phyloP scores from a whole-genome alignment of 2,329 filamentous ascomycete genomes.

The Hyphodiscus sp. region DNA sequence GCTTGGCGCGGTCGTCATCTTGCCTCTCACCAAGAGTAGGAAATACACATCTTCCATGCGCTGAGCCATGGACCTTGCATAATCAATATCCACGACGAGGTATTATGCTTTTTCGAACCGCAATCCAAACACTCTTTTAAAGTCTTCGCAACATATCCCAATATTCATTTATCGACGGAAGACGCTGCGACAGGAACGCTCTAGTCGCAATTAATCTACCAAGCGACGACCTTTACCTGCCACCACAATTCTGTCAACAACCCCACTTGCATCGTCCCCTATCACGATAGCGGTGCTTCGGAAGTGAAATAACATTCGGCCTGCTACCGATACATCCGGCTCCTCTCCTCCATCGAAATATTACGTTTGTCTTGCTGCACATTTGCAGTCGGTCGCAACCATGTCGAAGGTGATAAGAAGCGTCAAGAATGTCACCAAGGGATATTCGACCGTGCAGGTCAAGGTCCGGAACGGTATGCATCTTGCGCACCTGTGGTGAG shows the following conservation, averaged over 20 bases:
- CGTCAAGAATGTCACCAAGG: slow-evolving; percentile 99
- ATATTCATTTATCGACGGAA: slow-evolving; percentile 8
- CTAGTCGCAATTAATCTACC: background rate
- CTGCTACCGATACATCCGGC: slow-evolving; percentile 3
- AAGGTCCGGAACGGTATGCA: slow-evolving; percentile 92
- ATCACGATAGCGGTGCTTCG: slow-evolving; percentile 1
- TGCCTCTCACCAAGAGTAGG: background rate
- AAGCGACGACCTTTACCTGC: slow-evolving; percentile 7
- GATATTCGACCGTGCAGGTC: slow-evolving; percentile 92
- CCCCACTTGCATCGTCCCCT: slow-evolving; percentile 1
- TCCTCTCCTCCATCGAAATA: background rate
- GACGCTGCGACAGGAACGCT: background rate
- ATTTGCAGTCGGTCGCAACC: slow-evolving; percentile 26
- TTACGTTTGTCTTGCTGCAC: background rate
- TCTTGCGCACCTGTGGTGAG: slow-evolving; percentile 17
- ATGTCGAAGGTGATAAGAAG: slow-evolving; percentile 98
- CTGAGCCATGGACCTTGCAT: slow-evolving; percentile 11
- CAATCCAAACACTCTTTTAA: slow-evolving; percentile 15
- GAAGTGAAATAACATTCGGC: slow-evolving; percentile 3
- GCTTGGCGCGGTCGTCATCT: background rate
- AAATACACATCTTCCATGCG: background rate
- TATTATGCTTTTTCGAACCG: slow-evolving; percentile 12
- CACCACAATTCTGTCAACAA: slow-evolving; percentile 5
- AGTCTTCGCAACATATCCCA: background rate
- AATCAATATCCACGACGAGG: slow-evolving; percentile 7